phyloP scores from a whole-genome alignment of 164 flowering plant species.

The Macadamia integrifolia region DNA sequence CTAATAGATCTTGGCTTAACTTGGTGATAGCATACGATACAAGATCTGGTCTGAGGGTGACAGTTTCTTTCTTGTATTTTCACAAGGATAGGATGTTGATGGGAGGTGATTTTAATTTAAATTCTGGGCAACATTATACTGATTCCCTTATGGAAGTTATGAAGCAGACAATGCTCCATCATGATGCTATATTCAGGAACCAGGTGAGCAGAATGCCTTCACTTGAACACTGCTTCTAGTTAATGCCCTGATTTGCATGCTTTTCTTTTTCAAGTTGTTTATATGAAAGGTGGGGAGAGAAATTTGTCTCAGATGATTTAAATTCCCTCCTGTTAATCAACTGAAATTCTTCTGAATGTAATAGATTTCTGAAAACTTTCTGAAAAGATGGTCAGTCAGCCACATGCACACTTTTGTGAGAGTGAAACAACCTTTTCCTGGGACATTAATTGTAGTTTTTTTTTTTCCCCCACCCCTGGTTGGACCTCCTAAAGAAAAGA shows the following conservation, averaged over 20 bases:
- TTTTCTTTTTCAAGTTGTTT: too few species aligned
- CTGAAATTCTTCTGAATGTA: not conserved
- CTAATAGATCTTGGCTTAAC: slow-evolving; percentile 6
- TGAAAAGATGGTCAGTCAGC: too few species aligned
- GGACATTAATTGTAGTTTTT: too few species aligned
- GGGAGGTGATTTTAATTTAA: slow-evolving; percentile 23
- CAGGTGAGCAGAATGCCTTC: slow-evolving; percentile 31
- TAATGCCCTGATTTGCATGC: too few species aligned
- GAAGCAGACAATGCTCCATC: slow-evolving; percentile 36
- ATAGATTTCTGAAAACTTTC: too few species aligned
- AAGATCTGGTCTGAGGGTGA: slow-evolving; percentile 10
- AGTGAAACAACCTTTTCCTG: too few species aligned
- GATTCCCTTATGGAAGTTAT: slow-evolving; percentile 28
- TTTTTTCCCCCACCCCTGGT: not conserved
- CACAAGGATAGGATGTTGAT: slow-evolving; percentile 24
- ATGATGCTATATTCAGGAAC: slow-evolving; percentile 38
- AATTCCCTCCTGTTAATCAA: too few species aligned
- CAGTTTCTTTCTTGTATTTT: slow-evolving; percentile 6
- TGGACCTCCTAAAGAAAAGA: too few species aligned
- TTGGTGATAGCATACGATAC: not conserved
- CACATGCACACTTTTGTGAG: too few species aligned
- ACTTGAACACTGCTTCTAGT: too few species aligned
- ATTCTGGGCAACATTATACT: slow-evolving; percentile 19
- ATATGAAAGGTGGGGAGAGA: too few species aligned
- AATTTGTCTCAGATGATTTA: too few species aligned